Percentiles rank a stretch among this genome's conserved stretches.
Conservation (phyloP, 345 rosid species). For the Hypericum androsaemum region DNA sequence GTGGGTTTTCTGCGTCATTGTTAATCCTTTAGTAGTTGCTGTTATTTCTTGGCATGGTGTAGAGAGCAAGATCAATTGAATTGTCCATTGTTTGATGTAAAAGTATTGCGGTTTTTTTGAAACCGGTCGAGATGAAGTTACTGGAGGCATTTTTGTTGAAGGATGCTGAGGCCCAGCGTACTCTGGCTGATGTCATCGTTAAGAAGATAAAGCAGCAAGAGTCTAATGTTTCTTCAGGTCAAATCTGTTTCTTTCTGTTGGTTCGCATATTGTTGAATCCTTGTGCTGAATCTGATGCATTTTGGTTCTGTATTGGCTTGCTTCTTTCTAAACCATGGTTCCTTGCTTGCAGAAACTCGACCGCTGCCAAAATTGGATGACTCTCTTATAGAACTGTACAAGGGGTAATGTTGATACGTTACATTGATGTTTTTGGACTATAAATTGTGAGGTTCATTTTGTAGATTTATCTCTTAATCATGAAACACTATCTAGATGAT, state of each 20-base stretch:
- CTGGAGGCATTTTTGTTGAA: slow-evolving; percentile 67
- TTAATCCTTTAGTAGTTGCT: not conserved
- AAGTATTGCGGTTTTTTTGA: too few species aligned
- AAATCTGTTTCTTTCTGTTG: not conserved
- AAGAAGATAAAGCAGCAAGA: slow-evolving; percentile 54
- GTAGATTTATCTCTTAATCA: too few species aligned
- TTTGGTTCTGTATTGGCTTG: too few species aligned
- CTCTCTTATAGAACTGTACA: slow-evolving; percentile 52
- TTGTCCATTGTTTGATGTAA: too few species aligned
- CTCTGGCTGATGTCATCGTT: slow-evolving; percentile 70
- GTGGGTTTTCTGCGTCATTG: slow-evolving; percentile 18
- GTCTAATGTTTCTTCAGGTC: slow-evolving; percentile 55
- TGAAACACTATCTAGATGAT: too few species aligned
- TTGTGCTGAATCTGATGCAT: too few species aligned
- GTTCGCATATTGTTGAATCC: not conserved
- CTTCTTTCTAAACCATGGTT: not conserved
- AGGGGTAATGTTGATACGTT: slow-evolving; percentile 35
- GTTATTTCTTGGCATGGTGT: too few species aligned
- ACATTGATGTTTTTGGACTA: not conserved
- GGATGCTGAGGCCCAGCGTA: slow-evolving; percentile 52
- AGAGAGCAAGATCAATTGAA: too few species aligned
- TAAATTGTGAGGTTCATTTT: too few species aligned
- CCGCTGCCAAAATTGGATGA: slow-evolving; percentile 64
- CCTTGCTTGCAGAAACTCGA: slow-evolving; percentile 43
- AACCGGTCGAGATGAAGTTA: slow-evolving; percentile 17